Evolutionary conservation across 371 early-diverging fungal genomes (phyloP), one percentile per base, ranked within the genome.

Genomic region (Phascolomyces articulosus): DNA sequence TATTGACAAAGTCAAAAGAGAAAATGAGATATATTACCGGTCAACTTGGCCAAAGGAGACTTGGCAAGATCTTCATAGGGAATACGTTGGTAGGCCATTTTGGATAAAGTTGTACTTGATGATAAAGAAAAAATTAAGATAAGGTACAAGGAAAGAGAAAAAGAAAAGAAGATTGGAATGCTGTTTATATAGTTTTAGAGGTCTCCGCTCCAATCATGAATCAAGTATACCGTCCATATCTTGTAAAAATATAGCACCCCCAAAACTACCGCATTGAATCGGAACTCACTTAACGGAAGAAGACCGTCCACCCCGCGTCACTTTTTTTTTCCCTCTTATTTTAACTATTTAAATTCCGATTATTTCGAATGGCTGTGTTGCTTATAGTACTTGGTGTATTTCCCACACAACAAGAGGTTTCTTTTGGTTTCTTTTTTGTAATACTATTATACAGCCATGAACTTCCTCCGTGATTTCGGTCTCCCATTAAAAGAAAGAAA

Each of bases 31-130:
- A 13, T 23, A 1, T 7, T 79, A 79, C 79, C 79, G 48, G 72
- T 70, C 51, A 66, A 75, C 34, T 66, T 54, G 34, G 64, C 75
- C 40, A 78, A 65, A 49, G 75, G 64, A 54, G 80, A 74, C 26
- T 63, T 27, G 44, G 69, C 51, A 61, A 79, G 62, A 41, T 72
- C 62, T 48, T 80, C 75, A 49, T 60, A 65, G 56, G 67, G 62
- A 44, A 80, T 71, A 51, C 69, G 69, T 61, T 74, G 60, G 63
- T 68, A 79, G 53, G 59, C 55, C 58, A 66, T 57, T 51, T 44
- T 44, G 8, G 4, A 16, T 18, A 16, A 13, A 18, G 4, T 18
- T 18, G 18, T 18, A 44, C 44, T 18, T 18, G 44, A 15, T 15
- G 16, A n/a, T 44, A n/a, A 44, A 44, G 16, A 4, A n/a, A 44